phyloP scores from a whole-genome alignment of 805 yeast species.

The Candida awuae region DNA sequence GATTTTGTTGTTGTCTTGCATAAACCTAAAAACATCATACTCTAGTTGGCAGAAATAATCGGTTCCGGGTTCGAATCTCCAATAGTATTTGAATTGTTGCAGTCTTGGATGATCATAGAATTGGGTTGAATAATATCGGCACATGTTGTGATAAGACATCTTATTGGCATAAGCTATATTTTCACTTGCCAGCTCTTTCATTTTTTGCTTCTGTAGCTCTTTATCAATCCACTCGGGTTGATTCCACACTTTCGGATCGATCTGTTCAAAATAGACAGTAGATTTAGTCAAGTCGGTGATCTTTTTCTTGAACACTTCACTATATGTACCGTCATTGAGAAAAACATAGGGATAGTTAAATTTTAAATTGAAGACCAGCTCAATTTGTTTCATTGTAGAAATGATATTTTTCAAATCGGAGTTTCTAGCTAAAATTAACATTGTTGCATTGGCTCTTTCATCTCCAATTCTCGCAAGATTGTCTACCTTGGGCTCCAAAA shows the following conservation, averaged over 20 bases:
- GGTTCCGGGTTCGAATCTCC: constrained; percentile 77
- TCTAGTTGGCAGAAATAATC: constrained; percentile 59
- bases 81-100: constrained; percentile 56
- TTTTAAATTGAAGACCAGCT: constrained; percentile 55
- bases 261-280: constrained; percentile 41
- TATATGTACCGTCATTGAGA: constrained; percentile 62
- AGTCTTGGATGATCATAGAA: constrained; percentile 60
- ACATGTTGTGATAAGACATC: constrained; percentile 74
- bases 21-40: constrained; percentile 70
- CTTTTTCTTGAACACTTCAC: constrained; percentile 43
- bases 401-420: constrained; percentile 44
- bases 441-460: constrained; percentile 63
- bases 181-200: constrained; percentile 28
- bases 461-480: constrained; percentile 25
- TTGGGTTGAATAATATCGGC: constrained; percentile 62
- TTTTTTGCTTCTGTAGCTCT: constrained; percentile 27
- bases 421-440: constrained; percentile 66
- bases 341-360: constrained; percentile 78
- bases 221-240: constrained; percentile 38
- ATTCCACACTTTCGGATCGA: constrained; percentile 41
- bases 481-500: constrained; percentile 41
- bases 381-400: constrained; percentile 52
- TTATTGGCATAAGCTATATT: constrained; percentile 53
- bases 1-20: constrained; percentile 56
- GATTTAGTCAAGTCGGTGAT: constrained; percentile 37